Percentiles rank a stretch among this genome's conserved stretches.
Conservation (phyloP, 2,329 filamentous ascomycete genomes). For the Chaetomiaceae sp. region DNA sequence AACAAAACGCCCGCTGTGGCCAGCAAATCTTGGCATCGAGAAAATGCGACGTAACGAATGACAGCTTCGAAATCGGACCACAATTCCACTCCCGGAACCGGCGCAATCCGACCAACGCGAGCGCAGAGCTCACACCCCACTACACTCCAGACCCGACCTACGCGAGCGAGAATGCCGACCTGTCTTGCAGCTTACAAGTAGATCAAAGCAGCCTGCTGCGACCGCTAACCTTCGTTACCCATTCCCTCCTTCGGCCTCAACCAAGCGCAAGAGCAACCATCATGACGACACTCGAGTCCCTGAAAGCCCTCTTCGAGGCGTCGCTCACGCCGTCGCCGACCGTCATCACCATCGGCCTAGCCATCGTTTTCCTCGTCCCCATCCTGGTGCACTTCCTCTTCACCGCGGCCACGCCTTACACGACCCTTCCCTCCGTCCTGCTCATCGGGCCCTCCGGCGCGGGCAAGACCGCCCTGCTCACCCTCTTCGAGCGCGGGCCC, state of each 20-base stretch:
- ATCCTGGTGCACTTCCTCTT: constrained; percentile 71
- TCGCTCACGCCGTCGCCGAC: constrained; percentile 54
- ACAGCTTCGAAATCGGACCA: constrained; percentile 8
- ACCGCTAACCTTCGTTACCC: too few relatives aligned
- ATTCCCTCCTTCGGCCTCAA: not conserved
- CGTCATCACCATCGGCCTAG: constrained; percentile 60
- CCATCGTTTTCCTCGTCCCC: constrained; percentile 68
- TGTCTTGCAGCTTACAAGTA: constrained; percentile 1
- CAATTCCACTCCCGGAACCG: constrained; percentile 15
- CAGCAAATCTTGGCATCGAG: not conserved
- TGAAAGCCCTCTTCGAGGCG: constrained; percentile 39
- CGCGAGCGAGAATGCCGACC: constrained; percentile 5
- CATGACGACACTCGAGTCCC: constrained; percentile 15
- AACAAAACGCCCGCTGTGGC: not conserved
- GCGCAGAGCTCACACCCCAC: constrained; percentile 13
- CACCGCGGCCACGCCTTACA: constrained; percentile 60
- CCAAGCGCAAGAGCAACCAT: not conserved
- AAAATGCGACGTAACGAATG: constrained; percentile 2
- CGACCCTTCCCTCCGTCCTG: constrained; percentile 67
- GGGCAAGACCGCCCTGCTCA: constrained; percentile 86
- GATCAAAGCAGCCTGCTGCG: too few relatives aligned
- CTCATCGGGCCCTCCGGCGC: constrained; percentile 73
- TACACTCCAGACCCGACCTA: constrained; percentile 5
- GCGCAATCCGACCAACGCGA: constrained; percentile 18
- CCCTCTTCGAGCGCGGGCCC: constrained; percentile 57